These are phyloP conservation scores for Peronospora farinosa DNA, from an alignment of 352 stramenopile species.

Conservation along the genomic window DNA sequence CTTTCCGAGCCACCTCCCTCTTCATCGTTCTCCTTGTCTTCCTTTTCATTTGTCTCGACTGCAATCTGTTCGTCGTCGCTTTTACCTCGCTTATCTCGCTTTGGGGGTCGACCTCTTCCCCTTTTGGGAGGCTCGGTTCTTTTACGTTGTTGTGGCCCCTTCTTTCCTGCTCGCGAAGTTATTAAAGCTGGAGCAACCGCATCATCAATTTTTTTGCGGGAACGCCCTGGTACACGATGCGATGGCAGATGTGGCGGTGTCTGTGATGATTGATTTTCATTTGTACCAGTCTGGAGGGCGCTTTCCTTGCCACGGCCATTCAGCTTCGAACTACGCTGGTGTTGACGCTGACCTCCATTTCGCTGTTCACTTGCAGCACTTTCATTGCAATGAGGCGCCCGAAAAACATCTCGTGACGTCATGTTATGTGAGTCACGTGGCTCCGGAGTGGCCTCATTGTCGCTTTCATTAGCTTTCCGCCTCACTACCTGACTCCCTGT, in stretches of 20 bases:
- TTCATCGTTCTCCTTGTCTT: conserved; percentile 8
- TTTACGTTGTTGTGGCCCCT: conserved; percentile 10
- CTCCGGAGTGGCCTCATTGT: conserved; percentile 3
- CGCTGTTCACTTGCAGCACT: conserved; percentile 3
- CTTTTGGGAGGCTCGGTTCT: conserved; percentile 13
- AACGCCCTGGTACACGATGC: conserved; percentile 18
- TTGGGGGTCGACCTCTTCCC: conserved; percentile 14
- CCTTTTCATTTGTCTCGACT: conserved; percentile 19
- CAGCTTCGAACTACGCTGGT: not conserved
- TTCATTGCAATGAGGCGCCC: not conserved
- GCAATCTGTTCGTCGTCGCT: conserved; percentile 20
- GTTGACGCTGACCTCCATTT: conserved; percentile 1
- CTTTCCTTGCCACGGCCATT: conserved; percentile 4
- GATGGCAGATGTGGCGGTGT: not conserved
- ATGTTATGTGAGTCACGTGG: conserved; percentile 1
- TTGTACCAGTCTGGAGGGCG: not conserved
- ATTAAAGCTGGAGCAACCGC: not conserved
- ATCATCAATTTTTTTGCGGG: conserved; percentile 6
- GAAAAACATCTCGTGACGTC: conserved; percentile 6
- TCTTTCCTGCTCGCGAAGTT: conserved; percentile 8
- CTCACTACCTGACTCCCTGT: conserved; percentile 8
- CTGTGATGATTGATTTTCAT: conserved; percentile 3
- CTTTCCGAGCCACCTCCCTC: conserved; percentile 37
- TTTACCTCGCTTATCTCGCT: conserved; percentile 15
- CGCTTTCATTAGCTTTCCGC: conserved; percentile 15